These are phyloP conservation scores for Solanum infundibuliforme DNA, from an alignment of 257 asterid genomes.

Conservation along the genomic window DNA sequence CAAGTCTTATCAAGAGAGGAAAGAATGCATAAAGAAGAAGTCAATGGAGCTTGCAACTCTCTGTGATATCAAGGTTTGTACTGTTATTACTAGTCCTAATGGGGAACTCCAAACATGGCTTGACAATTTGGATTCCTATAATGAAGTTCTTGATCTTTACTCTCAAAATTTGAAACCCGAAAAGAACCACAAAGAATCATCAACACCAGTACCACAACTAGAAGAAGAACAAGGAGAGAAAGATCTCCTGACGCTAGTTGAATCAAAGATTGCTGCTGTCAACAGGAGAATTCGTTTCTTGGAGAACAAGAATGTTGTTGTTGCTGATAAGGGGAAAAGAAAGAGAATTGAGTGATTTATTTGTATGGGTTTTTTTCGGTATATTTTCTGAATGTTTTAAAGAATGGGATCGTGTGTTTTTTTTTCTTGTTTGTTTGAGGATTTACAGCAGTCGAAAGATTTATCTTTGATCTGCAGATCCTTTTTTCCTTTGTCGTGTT, in stretches of 20 bases:
- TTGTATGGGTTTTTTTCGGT: background rate
- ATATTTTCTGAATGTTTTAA: background rate
- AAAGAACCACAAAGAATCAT: background rate
- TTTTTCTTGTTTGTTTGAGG: background rate
- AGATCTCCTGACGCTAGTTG: background rate
- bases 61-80: background rate
- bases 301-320: background rate
- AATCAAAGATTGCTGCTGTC: background rate
- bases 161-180: background rate
- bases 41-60: background rate
- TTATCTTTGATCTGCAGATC: background rate
- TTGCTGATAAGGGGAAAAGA: background rate
- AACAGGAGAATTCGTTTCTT: background rate
- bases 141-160: background rate
- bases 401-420: background rate
- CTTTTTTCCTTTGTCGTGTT: background rate
- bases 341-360: background rate
- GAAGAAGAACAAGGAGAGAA: background rate
- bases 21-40: background rate
- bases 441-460: background rate
- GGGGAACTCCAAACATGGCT: background rate
- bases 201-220: background rate
- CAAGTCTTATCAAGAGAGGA: background rate
- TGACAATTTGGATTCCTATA: background rate
- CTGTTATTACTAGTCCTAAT: background rate